phyloP scores from a whole-genome alignment of 352 stramenopile genomes.

The Pythium chondricola region DNA sequence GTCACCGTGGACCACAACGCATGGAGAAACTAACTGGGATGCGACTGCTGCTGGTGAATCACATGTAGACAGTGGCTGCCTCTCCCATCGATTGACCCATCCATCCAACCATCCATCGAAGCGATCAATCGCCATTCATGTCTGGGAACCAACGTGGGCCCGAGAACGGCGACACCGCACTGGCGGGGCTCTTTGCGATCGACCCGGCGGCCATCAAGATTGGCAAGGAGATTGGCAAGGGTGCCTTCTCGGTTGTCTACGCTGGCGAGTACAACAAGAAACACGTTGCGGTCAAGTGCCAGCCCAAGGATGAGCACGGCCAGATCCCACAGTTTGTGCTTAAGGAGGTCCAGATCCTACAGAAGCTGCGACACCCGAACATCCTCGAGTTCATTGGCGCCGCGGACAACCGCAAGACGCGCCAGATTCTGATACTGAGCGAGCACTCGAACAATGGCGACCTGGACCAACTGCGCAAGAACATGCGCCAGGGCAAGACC shows the following conservation, averaged over 20 bases:
- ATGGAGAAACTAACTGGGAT: too few species aligned
- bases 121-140: too few species aligned
- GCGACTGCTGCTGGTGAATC: too few species aligned
- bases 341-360: conserved; percentile 69
- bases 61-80: too few species aligned
- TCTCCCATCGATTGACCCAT: too few species aligned
- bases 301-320: conserved; percentile 70
- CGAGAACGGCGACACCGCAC: conserved; percentile 15
- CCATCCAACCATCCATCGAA: too few species aligned
- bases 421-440: conserved; percentile 81
- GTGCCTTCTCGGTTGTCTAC: conserved; percentile 80
- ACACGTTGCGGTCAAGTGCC: conserved; percentile 79
- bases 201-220: conserved; percentile 60
- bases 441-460: conserved; percentile 76
- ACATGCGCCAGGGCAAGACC: conserved; percentile 37
- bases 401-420: conserved; percentile 57
- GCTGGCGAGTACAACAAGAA: conserved; percentile 63
- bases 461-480: conserved; percentile 58
- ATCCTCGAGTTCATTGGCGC: conserved; percentile 74
- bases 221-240: conserved; percentile 78
- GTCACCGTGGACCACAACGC: too few species aligned
- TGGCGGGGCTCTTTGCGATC: conserved; percentile 43
- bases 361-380: conserved; percentile 57
- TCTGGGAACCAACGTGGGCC: conserved; percentile 28
- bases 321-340: conserved; percentile 69